Conservation (phyloP, 345 rosid species). For the Eucalyptus virginea region DNA sequence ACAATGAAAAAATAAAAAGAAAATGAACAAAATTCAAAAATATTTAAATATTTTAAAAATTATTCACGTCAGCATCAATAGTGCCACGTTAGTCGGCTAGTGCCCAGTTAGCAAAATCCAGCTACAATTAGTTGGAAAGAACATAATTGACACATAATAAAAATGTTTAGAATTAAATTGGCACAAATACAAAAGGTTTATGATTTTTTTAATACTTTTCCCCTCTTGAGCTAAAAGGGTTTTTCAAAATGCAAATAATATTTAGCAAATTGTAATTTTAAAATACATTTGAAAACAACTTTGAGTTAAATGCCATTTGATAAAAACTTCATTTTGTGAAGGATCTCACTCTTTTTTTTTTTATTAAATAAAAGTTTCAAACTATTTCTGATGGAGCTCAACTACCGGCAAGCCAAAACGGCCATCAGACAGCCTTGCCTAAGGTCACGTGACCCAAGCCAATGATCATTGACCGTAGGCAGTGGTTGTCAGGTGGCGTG, state of each 20-base stretch:
- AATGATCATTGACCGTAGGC: too few relatives aligned
- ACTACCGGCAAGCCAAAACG: rapidly evolving
- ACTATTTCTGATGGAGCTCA: too few relatives aligned
- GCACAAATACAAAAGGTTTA: rapidly evolving
- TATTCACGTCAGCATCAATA: rapidly evolving
- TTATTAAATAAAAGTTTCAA: too few relatives aligned
- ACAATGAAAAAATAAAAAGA: rapidly evolving
- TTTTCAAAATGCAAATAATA: rapidly evolving
- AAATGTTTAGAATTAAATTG: too few relatives aligned
- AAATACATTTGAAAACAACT: too few relatives aligned
- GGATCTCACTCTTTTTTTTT: too few relatives aligned
- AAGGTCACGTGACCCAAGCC: rapidly evolving
- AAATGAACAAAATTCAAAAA: rapidly evolving
- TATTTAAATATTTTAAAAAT: rapidly evolving
- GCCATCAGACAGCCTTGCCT: rapidly evolving
- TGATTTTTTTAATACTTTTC: rapidly evolving
- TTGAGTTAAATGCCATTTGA: too few relatives aligned
- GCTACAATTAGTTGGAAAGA: rapidly evolving
- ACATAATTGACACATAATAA: rapidly evolving
- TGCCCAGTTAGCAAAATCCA: rapidly evolving
- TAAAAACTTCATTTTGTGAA: too few relatives aligned
- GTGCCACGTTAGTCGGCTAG: rapidly evolving
- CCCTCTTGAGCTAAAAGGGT: rapidly evolving
- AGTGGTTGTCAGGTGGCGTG: rapidly evolving
- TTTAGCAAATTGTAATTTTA: too few relatives aligned